Evolutionary conservation across 208 protist genomes (phyloP), one percentile per base, ranked within the genome.

Genomic region (Spongospora subterranea): DNA sequence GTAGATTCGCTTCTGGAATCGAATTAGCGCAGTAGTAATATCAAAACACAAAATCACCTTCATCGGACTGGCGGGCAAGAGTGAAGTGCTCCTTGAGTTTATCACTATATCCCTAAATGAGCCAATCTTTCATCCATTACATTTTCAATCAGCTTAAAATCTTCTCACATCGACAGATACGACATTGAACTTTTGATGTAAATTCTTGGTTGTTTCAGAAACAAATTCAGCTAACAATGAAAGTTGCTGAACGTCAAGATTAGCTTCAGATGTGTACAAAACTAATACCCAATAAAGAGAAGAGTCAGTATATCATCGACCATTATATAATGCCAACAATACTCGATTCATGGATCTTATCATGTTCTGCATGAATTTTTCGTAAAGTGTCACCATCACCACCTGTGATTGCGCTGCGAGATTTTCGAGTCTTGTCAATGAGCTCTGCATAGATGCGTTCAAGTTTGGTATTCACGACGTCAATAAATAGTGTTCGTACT

Each of bases 291-390:
- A 39, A 35, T 45, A 43, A 39, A 6, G 13, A n/a, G 71, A 82
- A 45, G 17, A 82, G 54, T 65, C 54, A 32, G 17, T 29, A 29
- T 29, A 65, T 17, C 29, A 29, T 17, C 13, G 35, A 45, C 71
- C n/a, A 43, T 6, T 6, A 82, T n/a, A n/a, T 39, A 13, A n/a
- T 29, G 50, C 6, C 6, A 60, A 29, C n/a, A 6, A 13, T 20
- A 82, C 71, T n/a, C 6, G 6, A 20, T 43, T 82, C 71, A 43
- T 82, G 71, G n/a, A 82, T 6, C 35, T 20, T n/a, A 35, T 6
- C 6, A 82, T 82, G 71, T n/a, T 82, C 35, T 45, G 6, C 71
- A 43, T 82, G 71, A n/a, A 82, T 6, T 82, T 82, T n/a, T 82
- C 35, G 6, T 20, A 82, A n/a, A 6, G 35, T 6, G 17, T 35